phyloP scores from a whole-genome alignment of 352 stramenopile genomes.

The Phytophthora hybrid region DNA sequence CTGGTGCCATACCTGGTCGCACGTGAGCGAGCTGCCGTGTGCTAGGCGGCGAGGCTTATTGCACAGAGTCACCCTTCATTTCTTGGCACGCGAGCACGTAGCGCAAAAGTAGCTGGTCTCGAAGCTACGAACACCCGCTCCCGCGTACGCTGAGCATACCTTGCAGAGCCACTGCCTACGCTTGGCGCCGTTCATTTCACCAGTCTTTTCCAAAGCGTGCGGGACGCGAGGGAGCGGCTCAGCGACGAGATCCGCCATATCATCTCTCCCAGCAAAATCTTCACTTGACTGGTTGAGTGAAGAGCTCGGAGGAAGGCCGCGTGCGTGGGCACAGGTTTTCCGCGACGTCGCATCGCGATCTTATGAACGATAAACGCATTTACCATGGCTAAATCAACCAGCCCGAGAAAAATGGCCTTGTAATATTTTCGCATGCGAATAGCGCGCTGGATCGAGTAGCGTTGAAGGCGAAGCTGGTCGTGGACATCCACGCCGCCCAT shows the following conservation, averaged over 20 bases:
- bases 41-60: constrained; percentile 7
- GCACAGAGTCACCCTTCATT: constrained; percentile 23
- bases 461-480: not conserved
- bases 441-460: not conserved
- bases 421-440: constrained; percentile 29
- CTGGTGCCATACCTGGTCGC: constrained; percentile 27
- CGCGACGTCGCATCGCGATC: not conserved
- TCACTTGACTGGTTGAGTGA: constrained; percentile 21
- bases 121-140: constrained; percentile 18
- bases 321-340: constrained; percentile 4
- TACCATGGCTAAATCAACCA: constrained; percentile 33
- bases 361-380: constrained; percentile 35
- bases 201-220: constrained; percentile 23
- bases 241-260: constrained; percentile 9
- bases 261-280: constrained; percentile 14
- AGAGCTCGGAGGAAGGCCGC: not conserved
- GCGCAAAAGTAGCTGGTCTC: constrained; percentile 32
- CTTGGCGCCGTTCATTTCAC: constrained; percentile 26
- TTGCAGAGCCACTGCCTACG: constrained; percentile 33
- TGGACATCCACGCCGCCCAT: not conserved
- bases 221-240: not conserved
- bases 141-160: constrained; percentile 26
- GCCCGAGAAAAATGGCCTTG: constrained; percentile 34
- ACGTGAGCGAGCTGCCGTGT: constrained; percentile 13
- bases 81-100: constrained; percentile 8